phyloP scores from a whole-genome alignment of 495 filamentous ascomycete genomes.

The Penicillium canariense region DNA sequence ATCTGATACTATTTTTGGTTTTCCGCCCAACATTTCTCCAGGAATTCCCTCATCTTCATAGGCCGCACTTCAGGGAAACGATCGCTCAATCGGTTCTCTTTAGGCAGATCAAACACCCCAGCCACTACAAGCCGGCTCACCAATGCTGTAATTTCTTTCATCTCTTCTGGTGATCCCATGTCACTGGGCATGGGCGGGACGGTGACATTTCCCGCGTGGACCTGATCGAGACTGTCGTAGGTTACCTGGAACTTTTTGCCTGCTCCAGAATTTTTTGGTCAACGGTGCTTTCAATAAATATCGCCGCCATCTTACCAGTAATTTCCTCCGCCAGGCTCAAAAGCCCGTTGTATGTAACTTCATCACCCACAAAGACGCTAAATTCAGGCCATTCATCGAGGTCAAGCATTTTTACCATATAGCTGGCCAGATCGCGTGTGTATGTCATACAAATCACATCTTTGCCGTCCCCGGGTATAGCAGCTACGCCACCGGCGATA shows the following conservation, averaged over 20 bases:
- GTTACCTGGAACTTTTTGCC: conserved; percentile 49
- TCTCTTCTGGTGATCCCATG: conserved; percentile 24
- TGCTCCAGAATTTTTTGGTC: conserved; percentile 7
- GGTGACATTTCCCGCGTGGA: conserved; percentile 45
- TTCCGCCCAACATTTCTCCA: conserved; percentile 26
- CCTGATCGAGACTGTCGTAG: conserved; percentile 48
- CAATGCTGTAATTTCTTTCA: conserved; percentile 30
- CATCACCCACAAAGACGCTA: conserved; percentile 45
- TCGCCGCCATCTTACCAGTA: conserved; percentile 33
- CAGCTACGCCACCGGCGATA: conserved; percentile 43
- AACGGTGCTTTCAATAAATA: background rate
- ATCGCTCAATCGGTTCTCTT: conserved; percentile 23
- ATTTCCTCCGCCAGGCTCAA: conserved; percentile 44
- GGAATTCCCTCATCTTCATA: conserved; percentile 28
- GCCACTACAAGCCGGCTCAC: conserved; percentile 35
- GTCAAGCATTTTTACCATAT: conserved; percentile 46
- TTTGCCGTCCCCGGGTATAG: conserved; percentile 52
- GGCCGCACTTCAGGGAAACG: conserved; percentile 30
- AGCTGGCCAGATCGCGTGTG: conserved; percentile 50
- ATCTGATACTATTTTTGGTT: background rate
- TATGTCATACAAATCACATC: conserved; percentile 50
- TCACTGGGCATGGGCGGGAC: conserved; percentile 38
- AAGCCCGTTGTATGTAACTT: conserved; percentile 47
- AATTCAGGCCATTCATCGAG: conserved; percentile 47
- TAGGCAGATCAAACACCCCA: conserved; percentile 33